phyloP scores from a whole-genome alignment of 192 early-diverging fungal genomes.

The Thamnidium elegans region DNA sequence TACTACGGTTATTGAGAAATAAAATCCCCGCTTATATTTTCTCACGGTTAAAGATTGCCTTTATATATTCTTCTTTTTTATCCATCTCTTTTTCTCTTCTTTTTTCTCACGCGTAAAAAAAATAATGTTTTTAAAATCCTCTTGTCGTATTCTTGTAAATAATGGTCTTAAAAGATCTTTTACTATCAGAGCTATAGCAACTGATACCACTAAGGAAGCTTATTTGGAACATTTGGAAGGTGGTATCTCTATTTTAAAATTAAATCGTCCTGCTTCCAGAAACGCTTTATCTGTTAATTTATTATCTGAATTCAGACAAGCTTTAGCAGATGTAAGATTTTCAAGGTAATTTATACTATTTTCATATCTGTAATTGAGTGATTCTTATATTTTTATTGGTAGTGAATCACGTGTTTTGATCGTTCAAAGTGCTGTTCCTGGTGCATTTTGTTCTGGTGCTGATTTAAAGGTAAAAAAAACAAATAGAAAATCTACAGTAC shows the following conservation, averaged over 20 bases:
- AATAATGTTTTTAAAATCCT: no score
- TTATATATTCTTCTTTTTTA: no score
- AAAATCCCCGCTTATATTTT: no score
- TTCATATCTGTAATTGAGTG: background rate
- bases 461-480: conserved; percentile 74
- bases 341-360: conserved; percentile 47
- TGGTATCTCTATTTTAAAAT: conserved; percentile 77
- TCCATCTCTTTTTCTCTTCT: no score
- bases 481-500: background rate
- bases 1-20: background rate
- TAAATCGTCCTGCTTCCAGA: conserved; percentile 82
- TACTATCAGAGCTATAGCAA: no score
- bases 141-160: no score
- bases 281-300: conserved; percentile 88
- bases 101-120: no score
- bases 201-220: conserved; percentile 20
- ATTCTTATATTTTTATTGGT: conserved; percentile 7
- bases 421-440: conserved; percentile 70
- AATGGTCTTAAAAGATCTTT: no score
- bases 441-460: conserved; percentile 93
- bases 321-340: conserved; percentile 62
- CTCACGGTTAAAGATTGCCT: no score
- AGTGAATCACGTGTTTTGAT: conserved; percentile 75
- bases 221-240: conserved; percentile 42
- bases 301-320: conserved; percentile 64